Evolutionary conservation across 352 stramenopile species (phyloP).

Genomic region (Pythium rhizo-oryzae): DNA sequence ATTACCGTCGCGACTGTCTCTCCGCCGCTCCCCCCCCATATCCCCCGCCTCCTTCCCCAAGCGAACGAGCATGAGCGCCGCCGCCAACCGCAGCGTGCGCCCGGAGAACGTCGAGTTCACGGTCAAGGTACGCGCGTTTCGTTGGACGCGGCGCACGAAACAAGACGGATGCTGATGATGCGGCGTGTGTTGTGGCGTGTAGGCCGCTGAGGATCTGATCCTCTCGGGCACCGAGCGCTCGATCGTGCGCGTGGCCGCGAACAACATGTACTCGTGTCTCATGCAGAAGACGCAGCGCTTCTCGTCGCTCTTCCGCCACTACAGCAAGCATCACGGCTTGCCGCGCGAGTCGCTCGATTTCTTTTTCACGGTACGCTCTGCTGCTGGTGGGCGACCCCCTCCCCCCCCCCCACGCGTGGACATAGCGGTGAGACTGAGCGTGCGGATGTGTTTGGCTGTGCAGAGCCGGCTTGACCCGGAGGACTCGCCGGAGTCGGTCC

Average conservation of each 20-base stretch:
- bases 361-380: constrained; percentile 94
- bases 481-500: constrained; percentile 81
- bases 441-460: background rate
- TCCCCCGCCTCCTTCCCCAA: background rate
- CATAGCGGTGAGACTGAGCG: background rate
- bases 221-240: constrained; percentile 78
- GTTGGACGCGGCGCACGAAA: background rate
- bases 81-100: constrained; percentile 81
- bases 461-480: constrained; percentile 81
- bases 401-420: too few relatives aligned
- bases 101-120: constrained; percentile 97
- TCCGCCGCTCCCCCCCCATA: background rate
- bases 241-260: constrained; percentile 81
- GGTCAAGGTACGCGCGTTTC: constrained; percentile 76
- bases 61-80: background rate
- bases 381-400: background rate
- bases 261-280: constrained; percentile 94
- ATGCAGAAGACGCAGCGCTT: constrained; percentile 99
- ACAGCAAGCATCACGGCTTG: constrained; percentile 98
- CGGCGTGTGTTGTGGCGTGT: background rate
- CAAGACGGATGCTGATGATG: background rate
- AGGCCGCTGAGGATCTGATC: constrained; percentile 80
- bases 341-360: constrained; percentile 97
- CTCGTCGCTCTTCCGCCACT: constrained; percentile 97
- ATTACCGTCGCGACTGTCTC: background rate